A percentile compares a stretch with the other conserved stretches of the same genome.
Conservation (phyloP, 768 basidiomycete genomes). For the Boletus bicolor region DNA sequence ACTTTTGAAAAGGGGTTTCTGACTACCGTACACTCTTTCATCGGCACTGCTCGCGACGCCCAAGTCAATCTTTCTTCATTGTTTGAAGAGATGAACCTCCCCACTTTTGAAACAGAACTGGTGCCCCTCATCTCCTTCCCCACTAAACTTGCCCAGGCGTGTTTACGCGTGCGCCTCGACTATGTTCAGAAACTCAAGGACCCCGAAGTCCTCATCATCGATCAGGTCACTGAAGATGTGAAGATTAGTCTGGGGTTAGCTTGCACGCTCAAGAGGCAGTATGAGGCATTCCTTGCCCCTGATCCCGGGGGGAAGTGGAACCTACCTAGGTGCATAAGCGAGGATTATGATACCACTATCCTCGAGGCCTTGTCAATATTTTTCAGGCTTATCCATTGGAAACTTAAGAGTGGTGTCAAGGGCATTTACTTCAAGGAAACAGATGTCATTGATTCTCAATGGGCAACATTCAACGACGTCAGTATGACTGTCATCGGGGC, state of each 20-base stretch:
- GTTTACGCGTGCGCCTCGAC: conserved; percentile 83
- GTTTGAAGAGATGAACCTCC: conserved; percentile 87
- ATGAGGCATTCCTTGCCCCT: conserved; percentile 85
- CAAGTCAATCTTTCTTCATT: conserved; percentile 74
- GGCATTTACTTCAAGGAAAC: conserved; percentile 97
- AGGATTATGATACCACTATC: conserved; percentile 87
- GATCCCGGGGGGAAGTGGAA: conserved; percentile 88
- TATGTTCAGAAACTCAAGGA: conserved; percentile 86
- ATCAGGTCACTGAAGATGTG: conserved; percentile 91
- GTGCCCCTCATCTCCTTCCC: conserved; percentile 95
- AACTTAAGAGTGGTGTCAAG: conserved; percentile 88
- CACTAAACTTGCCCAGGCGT: conserved; percentile 89
- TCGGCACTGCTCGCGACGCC: conserved; percentile 81
- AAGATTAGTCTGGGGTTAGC: conserved; percentile 88
- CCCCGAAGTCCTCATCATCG: conserved; percentile 85
- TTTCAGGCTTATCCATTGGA: conserved; percentile 94
- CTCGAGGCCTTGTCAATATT: conserved; percentile 84
- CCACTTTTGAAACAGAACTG: conserved; percentile 85
- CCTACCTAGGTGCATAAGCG: conserved; percentile 81
- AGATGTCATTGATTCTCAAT: conserved; percentile 94
- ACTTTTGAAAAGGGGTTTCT: conserved; percentile 91
- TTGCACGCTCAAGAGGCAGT: conserved; percentile 92
- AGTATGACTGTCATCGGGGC: conserved; percentile 85
- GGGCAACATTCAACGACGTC: conserved; percentile 92
- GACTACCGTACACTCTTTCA: conserved; percentile 81